phyloP scores from a whole-genome alignment of 2,329 filamentous ascomycete species.

The Stagonosporopsis tanaceti region DNA sequence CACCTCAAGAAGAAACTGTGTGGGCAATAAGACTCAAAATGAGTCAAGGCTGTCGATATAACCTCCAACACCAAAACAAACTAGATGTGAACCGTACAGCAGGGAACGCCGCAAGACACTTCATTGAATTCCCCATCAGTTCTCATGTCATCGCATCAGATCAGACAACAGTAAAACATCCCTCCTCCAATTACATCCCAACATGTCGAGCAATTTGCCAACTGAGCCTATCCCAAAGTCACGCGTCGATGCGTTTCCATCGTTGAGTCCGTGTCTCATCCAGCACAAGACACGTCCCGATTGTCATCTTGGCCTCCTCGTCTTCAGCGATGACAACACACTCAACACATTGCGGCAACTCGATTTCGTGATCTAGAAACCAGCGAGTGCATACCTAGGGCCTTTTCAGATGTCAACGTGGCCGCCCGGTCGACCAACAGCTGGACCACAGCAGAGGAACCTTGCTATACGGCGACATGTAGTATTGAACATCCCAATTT shows the following conservation, averaged over 20 bases:
- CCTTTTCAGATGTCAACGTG: too few species aligned
- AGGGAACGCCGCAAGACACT: too few species aligned
- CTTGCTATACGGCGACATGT: too few species aligned
- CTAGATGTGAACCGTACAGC: too few species aligned
- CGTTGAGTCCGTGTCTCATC: background rate
- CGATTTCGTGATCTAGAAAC: background rate
- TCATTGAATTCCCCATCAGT: too few species aligned
- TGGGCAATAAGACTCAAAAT: background rate
- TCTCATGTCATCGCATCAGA: background rate
- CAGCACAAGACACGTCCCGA: background rate
- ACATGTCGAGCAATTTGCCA: background rate
- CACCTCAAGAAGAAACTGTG: background rate
- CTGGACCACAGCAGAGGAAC: too few species aligned
- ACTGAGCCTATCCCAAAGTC: background rate
- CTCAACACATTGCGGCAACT: background rate
- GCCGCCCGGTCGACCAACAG: too few species aligned
- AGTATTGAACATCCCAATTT: too few species aligned
- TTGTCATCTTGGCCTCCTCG: background rate
- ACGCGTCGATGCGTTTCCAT: background rate
- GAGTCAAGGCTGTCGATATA: background rate
- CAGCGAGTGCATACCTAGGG: background rate
- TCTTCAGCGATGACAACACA: background rate
- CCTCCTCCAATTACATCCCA: background rate
- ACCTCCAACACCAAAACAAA: background rate
- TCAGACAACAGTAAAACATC: background rate